Evolutionary conservation across 768 basidiomycete genomes (phyloP), one percentile per base, ranked within the genome.

Genomic region (Boletus sp.): DNA sequence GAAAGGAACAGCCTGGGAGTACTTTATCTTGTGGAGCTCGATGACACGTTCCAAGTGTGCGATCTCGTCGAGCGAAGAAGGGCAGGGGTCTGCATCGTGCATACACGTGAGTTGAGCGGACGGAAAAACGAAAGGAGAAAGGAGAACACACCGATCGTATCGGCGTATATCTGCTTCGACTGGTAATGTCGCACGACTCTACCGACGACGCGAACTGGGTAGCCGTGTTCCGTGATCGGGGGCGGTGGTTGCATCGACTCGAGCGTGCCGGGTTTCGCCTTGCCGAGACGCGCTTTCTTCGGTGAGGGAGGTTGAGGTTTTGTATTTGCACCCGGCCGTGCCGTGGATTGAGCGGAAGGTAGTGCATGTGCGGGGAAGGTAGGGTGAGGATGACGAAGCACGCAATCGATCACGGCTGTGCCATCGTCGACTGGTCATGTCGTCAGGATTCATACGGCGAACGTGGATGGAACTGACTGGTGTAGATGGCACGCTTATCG

Each of bases 321-420:
- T 1, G 45, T 1, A 17, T 60, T 54, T 52, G 64, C 11, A 44
- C 50, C 52, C 12, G 51, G 32, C 35, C 45, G 49, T n/a, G 54
- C 30, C 1, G 32, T 30, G 20, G 35, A 47, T 59, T 53, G 54
- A 1, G 52, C 41, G 15, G 54, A 47, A n/a, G 49, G 64, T 4
- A 36, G 29, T 39, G 44, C 45, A 4, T 65, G 59, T 28, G 51
- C 41, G 1, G 64, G 58, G 10, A 68, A 66, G 24, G 69, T 60
- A 6, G 68, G 68, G n/a, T 70, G 73, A 36, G 71, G 68, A 41
- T 75, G 73, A 24, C 73, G 75, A 64, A 83, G 79, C 3, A 75
- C 65, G 63, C 90, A 92, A 46, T 92, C 89, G 28, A 92, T 77
- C 4, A 87, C 83, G 30, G 75, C 83, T 2, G 89, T 87, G 6